phyloP scores from a whole-genome alignment of 2,329 filamentous ascomycete species.

The Amylocarpus encephaloides region DNA sequence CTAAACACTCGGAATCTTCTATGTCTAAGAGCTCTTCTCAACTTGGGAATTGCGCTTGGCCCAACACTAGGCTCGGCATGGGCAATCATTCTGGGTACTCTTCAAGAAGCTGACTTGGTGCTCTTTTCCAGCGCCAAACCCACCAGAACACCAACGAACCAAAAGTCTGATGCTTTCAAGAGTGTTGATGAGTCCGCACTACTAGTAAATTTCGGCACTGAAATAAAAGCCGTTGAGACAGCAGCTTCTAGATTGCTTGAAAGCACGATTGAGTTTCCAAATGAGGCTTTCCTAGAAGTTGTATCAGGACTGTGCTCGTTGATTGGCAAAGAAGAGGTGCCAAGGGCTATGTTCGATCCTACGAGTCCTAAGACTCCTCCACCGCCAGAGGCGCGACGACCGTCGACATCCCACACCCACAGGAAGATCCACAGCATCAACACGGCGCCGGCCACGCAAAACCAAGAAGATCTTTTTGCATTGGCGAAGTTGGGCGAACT shows the following conservation, averaged over 20 bases:
- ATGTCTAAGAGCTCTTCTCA: conserved; percentile 85
- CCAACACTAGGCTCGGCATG: conserved; percentile 81
- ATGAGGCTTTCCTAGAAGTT: conserved; percentile 71
- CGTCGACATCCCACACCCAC: conserved; percentile 25
- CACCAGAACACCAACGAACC: conserved; percentile 44
- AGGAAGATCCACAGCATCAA: conserved; percentile 40
- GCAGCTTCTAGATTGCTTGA: conserved; percentile 83
- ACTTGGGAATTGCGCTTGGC: conserved; percentile 88
- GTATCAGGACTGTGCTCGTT: conserved; percentile 69
- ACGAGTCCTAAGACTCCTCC: conserved; percentile 20
- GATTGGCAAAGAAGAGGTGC: conserved; percentile 39
- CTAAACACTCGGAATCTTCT: conserved; percentile 85
- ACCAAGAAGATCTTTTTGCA: conserved; percentile 60
- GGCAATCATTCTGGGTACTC: conserved; percentile 83
- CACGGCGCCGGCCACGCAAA: conserved; percentile 42
- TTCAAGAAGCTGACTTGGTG: conserved; percentile 89
- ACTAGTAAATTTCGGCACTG: conserved; percentile 64
- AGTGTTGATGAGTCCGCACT: conserved; percentile 31
- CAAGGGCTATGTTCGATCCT: conserved; percentile 22
- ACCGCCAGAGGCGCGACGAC: conserved; percentile 19
- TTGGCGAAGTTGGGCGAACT: conserved; percentile 69
- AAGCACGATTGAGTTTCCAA: conserved; percentile 86
- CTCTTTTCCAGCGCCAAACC: conserved; percentile 53
- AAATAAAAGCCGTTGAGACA: conserved; percentile 82
- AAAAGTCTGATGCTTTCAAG: conserved; percentile 40